Percentiles rank a stretch among this genome's conserved stretches.
These are phyloP conservation scores for Maudiozyma pseudohumilis DNA, from an alignment of 805 yeast genomes.

Conservation along the genomic window DNA sequence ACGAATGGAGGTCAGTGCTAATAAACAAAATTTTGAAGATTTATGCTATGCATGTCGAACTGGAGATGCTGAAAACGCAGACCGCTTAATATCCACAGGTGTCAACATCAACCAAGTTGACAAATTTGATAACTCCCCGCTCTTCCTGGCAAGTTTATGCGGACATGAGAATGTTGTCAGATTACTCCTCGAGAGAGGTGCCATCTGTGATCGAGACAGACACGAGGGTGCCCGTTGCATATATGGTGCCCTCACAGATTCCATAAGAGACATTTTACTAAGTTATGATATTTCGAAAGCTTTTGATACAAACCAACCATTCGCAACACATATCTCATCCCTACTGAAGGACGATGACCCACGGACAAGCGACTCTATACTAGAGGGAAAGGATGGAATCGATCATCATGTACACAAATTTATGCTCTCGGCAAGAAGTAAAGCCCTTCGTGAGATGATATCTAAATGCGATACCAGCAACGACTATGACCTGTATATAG, in stretches of 20 bases:
- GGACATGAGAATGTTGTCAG: conserved; percentile 63
- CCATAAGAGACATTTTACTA: conserved; percentile 47
- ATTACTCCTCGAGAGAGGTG: conserved; percentile 53
- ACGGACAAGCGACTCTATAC: conserved; percentile 19
- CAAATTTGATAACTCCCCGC: conserved; percentile 66
- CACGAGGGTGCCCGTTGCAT: conserved; percentile 71
- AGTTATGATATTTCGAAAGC: conserved; percentile 59
- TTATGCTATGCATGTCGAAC: conserved; percentile 57
- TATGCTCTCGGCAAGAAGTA: conserved; percentile 32
- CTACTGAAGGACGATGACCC: conserved; percentile 15
- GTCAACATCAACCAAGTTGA: conserved; percentile 43
- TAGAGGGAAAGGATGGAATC: conserved; percentile 12
- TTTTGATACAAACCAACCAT: conserved; percentile 59
- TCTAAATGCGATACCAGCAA: no score
- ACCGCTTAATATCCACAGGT: conserved; percentile 44
- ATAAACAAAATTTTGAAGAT: conserved; percentile 30
- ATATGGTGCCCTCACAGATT: conserved; percentile 67
- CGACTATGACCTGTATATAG: no score
- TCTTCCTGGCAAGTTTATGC: conserved; percentile 63
- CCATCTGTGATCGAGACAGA: conserved; percentile 72
- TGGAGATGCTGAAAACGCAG: conserved; percentile 61
- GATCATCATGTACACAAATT: conserved; percentile 29
- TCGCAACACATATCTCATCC: conserved; percentile 57
- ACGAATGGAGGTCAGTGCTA: no score
- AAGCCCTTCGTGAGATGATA: conserved; percentile 17